Evolutionary conservation across 352 stramenopile species (phyloP), one percentile per base, ranked within the genome.

Genomic region (Globisporangium acanthophoron): DNA sequence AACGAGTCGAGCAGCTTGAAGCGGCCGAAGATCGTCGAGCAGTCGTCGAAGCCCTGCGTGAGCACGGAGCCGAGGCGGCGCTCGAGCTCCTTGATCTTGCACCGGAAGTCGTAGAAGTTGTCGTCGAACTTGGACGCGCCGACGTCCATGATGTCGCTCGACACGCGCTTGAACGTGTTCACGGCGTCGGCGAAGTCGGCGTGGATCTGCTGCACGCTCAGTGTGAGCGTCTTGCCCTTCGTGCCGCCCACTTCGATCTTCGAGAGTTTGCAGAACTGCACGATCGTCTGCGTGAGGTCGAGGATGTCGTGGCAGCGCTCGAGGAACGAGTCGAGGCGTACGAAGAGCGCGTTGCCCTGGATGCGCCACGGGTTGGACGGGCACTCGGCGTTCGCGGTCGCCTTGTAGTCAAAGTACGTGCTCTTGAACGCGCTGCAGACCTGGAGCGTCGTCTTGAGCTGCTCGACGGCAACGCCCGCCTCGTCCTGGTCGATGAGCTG

Each of bases 1-100:
- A 99, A 99, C 33, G 84, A 96, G 64, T 99, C 96, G 3, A 99
- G 82, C 20, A 99, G 69, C 76, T 99, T 98, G 67, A 99, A 99
- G n/a, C 94, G 81, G 0, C 94, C 94, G 64, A 97, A 98, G 58
- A 99, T 95, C 16, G 96, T 99, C 20, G 95, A 95, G 66, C 92
- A 98, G 66, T 99, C 96, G 65, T 99, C 97, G 57, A 99, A 98
- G 8, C 90, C 95, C 46, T 98, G 87, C 2, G 90, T 97, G 37
- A 99, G 81, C 15, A 99, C 91, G 5, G 95, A 96, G n/a, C 92
- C 96, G 5, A 99, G 81, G 13, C 96, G 88, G 8, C 96, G 89
- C 74, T 99, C 97, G 29, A 99, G 84, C 68, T 99, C 97, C 67
- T 99, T 99, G 63, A 99, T 98, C 63, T 95, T 97, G 73, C 94